Base-by-base conservation (phyloP, 2,329 filamentous ascomycete genomes). In the Hymenoscyphus repandus region DNA sequence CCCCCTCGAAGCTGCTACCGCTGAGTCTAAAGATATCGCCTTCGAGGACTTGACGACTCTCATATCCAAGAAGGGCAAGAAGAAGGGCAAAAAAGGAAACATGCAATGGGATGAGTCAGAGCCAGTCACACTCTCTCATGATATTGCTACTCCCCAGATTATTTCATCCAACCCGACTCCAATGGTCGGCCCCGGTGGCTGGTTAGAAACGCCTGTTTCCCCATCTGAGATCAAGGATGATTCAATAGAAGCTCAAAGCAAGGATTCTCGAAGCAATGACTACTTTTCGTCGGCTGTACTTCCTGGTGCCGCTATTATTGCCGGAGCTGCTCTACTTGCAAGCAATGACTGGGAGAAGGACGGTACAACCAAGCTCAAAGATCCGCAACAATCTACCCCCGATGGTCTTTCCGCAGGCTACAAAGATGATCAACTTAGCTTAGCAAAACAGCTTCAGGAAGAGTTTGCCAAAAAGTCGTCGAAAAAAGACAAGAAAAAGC, bases 401-500 rank as follows among this genome's bases (percentile, higher is more conserved):
- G 58, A 63, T 49, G 58, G 57, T 20, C 48, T 61, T 30, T 17
- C 49, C 27, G 53, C 60, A 32, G 59, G 58, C 9, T 63, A 61
- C 46, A 49, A 56, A 9, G 51, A 61, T 47, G 55, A 62, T 37
- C 63, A 65, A 49, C 52, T 63, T 30, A 59, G 52, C 48, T 56
- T 64, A 31, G 62, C 60, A 6, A 59, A 54, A 43, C 59, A 59
- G 49, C 47, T 63, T 27, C 59, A 60, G 43, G 57, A 65, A 38
- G 62, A 63, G 41, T 63, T 58, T 12, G 40, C 42, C 31, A 40
- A 53, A 31, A 63, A 60, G 46, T 59, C 59, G 32, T 60, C 56
- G 5, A 64, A 64, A 50, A 59, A 62, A 38, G 60, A 61, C 58
- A 66, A 61, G 62, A 68, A 53, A 58, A 63, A 62, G 36, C 56